Evolutionary conservation across 2,329 filamentous ascomycete genomes (phyloP).

Genomic region (Magnaporthiopsis incrustans): DNA sequence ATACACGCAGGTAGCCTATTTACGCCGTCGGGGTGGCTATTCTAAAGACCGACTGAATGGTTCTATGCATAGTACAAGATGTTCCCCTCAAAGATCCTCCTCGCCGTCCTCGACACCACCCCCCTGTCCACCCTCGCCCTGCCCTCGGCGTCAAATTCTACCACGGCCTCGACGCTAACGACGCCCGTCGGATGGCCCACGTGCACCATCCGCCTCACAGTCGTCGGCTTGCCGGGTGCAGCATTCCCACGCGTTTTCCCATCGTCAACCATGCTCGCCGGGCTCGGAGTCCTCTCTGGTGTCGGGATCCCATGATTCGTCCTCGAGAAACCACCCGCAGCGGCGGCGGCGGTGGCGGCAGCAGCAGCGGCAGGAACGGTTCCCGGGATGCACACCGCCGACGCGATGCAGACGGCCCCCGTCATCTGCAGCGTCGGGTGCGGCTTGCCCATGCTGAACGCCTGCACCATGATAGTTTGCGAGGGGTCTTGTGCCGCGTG

Average conservation of each 20-base stretch:
- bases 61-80: constrained; percentile 19
- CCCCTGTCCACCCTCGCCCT: constrained; percentile 17
- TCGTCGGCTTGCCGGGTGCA: not conserved
- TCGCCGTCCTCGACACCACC: constrained; percentile 22
- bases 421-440: constrained; percentile 46
- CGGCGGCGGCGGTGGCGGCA: not conserved
- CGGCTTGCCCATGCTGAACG: constrained; percentile 41
- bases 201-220: not conserved
- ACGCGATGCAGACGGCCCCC: constrained; percentile 37
- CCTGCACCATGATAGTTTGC: constrained; percentile 28
- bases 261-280: not conserved
- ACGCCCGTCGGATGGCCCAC: constrained; percentile 2
- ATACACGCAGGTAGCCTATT: no score
- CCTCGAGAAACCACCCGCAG: not conserved
- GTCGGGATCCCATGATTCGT: not conserved
- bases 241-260: not conserved
- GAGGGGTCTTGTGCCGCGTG: constrained; percentile 17
- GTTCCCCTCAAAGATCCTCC: constrained; percentile 24
- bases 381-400: constrained; percentile 32
- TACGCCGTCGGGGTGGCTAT: no score
- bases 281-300: constrained; percentile 1
- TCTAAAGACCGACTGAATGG: no score
- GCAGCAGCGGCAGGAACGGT: constrained; percentile 21
- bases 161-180: constrained; percentile 18
- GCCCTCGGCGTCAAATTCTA: constrained; percentile 9